These are phyloP conservation scores for Exophiala bonariae DNA, from an alignment of 2,329 filamentous ascomycete species.

Conservation along the genomic window DNA sequence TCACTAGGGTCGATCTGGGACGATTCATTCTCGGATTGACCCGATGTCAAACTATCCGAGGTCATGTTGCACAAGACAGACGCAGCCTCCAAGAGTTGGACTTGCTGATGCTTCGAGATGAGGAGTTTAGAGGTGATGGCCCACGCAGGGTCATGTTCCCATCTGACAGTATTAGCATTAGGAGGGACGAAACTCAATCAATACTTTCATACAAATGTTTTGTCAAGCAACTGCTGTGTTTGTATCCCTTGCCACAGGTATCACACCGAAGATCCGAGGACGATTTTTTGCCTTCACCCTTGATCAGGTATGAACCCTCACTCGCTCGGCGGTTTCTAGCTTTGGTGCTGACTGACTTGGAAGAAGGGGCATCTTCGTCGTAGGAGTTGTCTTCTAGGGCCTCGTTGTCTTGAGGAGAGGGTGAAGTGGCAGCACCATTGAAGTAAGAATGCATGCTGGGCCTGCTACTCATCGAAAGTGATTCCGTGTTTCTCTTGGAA, in stretches of 20 bases:
- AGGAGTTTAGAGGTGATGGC: constrained; percentile 93
- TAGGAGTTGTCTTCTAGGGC: constrained; percentile 28
- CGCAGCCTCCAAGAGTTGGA: constrained; percentile 93
- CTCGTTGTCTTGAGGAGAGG: constrained; percentile 40
- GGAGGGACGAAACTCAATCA: constrained; percentile 19
- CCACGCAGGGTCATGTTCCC: constrained; percentile 99
- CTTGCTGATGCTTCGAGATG: constrained; percentile 99
- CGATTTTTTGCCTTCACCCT: constrained; percentile 76
- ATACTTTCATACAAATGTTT: constrained; percentile 92
- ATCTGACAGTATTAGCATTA: constrained; percentile 61
- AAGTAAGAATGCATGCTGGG: constrained; percentile 45
- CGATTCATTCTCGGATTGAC: constrained; percentile 66
- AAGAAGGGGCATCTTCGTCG: constrained; percentile 48
- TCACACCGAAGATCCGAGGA: constrained; percentile 90
- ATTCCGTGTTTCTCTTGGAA: constrained; percentile 53
- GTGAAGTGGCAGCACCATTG: constrained; percentile 32
- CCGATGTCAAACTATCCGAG: constrained; percentile 62
- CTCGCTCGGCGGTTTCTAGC: constrained; percentile 68
- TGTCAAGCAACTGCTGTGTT: constrained; percentile 99
- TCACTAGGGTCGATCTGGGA: constrained; percentile 73
- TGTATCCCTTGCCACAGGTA: constrained; percentile 99
- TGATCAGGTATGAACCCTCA: constrained; percentile 79
- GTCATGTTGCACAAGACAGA: constrained; percentile 96
- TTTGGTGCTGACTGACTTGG: constrained; percentile 49
- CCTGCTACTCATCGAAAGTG: constrained; percentile 38